Base-by-base conservation (phyloP, 768 basidiomycete genomes). In the Multifurca ochricompacta region DNA sequence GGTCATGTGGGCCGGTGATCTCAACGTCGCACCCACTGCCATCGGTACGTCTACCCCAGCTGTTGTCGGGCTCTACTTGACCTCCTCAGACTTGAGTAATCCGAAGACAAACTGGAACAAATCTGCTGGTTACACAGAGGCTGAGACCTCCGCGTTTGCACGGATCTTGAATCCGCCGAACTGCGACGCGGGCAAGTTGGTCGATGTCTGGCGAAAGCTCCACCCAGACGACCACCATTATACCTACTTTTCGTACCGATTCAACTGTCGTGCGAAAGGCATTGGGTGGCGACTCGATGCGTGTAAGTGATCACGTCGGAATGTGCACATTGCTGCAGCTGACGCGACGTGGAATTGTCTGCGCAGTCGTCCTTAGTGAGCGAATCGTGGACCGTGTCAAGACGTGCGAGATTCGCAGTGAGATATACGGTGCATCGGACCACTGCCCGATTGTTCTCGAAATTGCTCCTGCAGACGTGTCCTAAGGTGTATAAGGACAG, bases 201-300 rank as follows among this genome's bases (percentile, higher is more conserved):
- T 88, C 40, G 91, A 94, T 61, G 70, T 90, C 35, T 94, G 91
- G 91, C 75, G 91, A 45, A 70, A 78, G 27, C 71, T 75, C 8
- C 81, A 93, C 63, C 87, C 85, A 6, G 70, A 75, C 14, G 69
- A 77, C n/a, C 73, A 70, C n/a, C 83, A 87, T 60, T 94, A 87
- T 67, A 87, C 87, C 0, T 93, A 91, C 66, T 92, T 85, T 59
- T 85, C 85, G 3, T 91, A 88, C 64, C 78, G 87, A 25, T 90
- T 90, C 69, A 81, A 88, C 58, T 87, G 86, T 65, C 74, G 91
- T 25, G 66, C 64, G 50, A 93, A 91, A 64, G 86, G 89, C 3
- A 76, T 90, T 42, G 90, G 90, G 2, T 94, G 91, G 91, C 76
- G 91, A 60, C 69, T 94, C 25, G 91, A 94, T 65, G 84, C 83